These are phyloP conservation scores for Rhizopogon roseolus DNA, from an alignment of 768 basidiomycete species.

Conservation along the genomic window DNA sequence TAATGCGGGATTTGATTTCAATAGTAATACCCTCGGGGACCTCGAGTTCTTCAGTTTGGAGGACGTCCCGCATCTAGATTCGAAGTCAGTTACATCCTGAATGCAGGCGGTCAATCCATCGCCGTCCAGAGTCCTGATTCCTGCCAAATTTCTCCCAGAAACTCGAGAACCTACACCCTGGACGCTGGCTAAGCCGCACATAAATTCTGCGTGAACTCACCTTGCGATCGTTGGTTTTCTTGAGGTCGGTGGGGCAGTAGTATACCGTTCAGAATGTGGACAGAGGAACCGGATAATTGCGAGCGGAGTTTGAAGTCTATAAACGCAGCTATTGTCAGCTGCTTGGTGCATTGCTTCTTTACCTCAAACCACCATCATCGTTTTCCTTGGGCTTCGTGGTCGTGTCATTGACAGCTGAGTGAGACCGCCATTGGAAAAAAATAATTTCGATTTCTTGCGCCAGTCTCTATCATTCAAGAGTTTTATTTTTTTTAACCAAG, in stretches of 20 bases:
- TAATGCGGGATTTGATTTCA: conserved; percentile 83
- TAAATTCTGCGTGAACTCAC: conserved; percentile 16
- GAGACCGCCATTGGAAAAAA: conserved; percentile 39
- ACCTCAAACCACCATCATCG: conserved; percentile 44
- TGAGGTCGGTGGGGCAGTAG: conserved; percentile 15
- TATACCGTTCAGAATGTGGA: conserved; percentile 3
- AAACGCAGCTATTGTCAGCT: conserved; percentile 22
- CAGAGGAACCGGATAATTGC: conserved; percentile 18
- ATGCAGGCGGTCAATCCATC: conserved; percentile 35
- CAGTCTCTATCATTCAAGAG: conserved; percentile 27
- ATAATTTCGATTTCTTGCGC: conserved; percentile 22
- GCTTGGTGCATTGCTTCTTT: conserved; percentile 26
- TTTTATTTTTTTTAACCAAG: conserved; percentile 27
- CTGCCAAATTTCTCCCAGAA: conserved; percentile 1
- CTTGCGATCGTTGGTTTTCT: conserved; percentile 21
- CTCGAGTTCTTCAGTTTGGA: conserved; percentile 89
- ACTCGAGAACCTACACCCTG: background rate
- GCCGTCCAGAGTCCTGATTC: background rate
- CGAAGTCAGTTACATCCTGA: conserved; percentile 23
- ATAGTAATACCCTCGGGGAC: conserved; percentile 85
- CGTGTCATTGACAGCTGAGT: conserved; percentile 43
- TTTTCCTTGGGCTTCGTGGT: conserved; percentile 29
- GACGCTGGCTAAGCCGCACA: background rate
- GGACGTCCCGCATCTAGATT: conserved; percentile 83
- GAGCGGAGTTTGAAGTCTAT: conserved; percentile 32